Evolutionary conservation across 345 rosid genomes (phyloP).

Genomic region (Iberis pinnata): DNA sequence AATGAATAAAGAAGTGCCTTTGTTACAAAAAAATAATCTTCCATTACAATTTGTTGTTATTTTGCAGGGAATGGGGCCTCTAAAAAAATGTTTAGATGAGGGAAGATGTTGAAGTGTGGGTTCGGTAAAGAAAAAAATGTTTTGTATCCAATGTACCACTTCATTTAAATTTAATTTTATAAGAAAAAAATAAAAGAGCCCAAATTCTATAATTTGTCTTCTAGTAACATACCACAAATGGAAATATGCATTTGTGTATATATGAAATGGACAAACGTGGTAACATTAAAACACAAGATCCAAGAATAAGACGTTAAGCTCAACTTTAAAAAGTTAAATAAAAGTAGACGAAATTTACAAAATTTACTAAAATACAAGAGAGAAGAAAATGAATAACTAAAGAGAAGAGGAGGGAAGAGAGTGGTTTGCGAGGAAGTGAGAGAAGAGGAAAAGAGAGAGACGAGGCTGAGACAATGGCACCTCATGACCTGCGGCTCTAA

Average conservation of each 20-base stretch:
- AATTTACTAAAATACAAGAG: not conserved
- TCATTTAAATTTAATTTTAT: no score
- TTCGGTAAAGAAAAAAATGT: not conserved
- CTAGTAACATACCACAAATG: no score
- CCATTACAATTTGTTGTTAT: no score
- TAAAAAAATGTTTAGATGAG: not conserved
- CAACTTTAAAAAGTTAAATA: no score
- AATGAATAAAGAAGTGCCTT: no score
- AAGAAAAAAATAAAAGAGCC: not conserved
- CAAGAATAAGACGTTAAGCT: no score
- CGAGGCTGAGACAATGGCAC: slow-evolving; percentile 56
- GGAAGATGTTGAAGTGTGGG: not conserved
- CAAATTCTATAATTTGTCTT: no score
- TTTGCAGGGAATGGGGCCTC: not conserved
- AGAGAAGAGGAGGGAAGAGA: slow-evolving; percentile 27
- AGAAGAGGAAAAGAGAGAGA: slow-evolving; percentile 44
- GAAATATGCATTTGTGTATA: no score
- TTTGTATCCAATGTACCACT: not conserved
- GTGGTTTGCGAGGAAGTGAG: slow-evolving; percentile 30
- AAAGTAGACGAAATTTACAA: no score
- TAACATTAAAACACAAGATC: no score
- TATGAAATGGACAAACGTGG: no score
- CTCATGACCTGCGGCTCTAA: slow-evolving; percentile 66
- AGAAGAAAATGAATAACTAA: slow-evolving; percentile 1
- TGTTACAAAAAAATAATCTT: no score